A percentile compares a stretch with the other conserved stretches of the same genome.
Conservation (phyloP, 2,329 filamentous ascomycete genomes). For the Fusarium penzigii region DNA sequence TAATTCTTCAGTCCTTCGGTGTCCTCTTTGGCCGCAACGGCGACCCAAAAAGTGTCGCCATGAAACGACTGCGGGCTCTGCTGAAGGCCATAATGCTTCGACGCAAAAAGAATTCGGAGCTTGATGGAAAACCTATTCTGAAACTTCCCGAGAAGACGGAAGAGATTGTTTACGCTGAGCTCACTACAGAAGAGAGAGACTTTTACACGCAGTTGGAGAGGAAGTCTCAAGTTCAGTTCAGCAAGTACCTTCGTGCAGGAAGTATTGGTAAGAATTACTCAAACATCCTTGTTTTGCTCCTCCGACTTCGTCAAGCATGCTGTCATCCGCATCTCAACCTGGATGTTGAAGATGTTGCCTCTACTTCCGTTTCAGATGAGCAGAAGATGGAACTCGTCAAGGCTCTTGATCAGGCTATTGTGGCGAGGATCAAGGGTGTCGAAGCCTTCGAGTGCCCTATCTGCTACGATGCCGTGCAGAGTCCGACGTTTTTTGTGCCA, state of each 20-base stretch:
- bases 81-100: slow-evolving; percentile 81
- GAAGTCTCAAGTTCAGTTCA: slow-evolving; percentile 70
- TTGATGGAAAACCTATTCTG: slow-evolving; percentile 80
- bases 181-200: slow-evolving; percentile 71
- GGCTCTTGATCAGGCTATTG: slow-evolving; percentile 57
- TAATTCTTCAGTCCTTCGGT: slow-evolving; percentile 42
- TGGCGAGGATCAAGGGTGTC: slow-evolving; percentile 62
- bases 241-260: slow-evolving; percentile 70
- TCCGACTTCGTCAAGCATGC: slow-evolving; percentile 77
- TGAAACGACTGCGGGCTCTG: slow-evolving; percentile 71
- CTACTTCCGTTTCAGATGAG: slow-evolving; percentile 40
- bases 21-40: slow-evolving; percentile 37
- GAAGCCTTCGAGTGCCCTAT: slow-evolving; percentile 77
- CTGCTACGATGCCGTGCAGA: slow-evolving; percentile 74
- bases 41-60: slow-evolving; percentile 61
- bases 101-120: slow-evolving; percentile 75
- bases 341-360: slow-evolving; percentile 36
- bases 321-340: slow-evolving; percentile 36
- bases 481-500: slow-evolving; percentile 76
- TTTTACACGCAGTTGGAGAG: slow-evolving; percentile 76
- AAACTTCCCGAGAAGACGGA: slow-evolving; percentile 75
- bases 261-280: slow-evolving; percentile 72
- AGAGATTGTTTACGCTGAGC: slow-evolving; percentile 72
- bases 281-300: slow-evolving; percentile 75
- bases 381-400: slow-evolving; percentile 65